These are phyloP conservation scores for Alliaria petiolata DNA, from an alignment of 345 rosid species.

Conservation along the genomic window DNA sequence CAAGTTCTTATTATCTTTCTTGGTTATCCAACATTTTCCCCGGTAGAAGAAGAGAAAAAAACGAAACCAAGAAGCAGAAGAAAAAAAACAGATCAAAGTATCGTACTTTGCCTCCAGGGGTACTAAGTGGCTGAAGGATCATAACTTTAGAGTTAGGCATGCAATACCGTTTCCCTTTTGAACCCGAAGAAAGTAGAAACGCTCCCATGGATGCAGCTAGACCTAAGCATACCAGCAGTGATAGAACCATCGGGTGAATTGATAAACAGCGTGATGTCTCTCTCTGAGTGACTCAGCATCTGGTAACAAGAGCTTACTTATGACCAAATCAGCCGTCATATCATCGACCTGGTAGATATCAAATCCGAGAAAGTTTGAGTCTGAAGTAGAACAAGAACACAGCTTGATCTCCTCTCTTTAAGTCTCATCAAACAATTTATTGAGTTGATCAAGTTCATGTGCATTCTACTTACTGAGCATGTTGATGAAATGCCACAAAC, in stretches of 20 bases:
- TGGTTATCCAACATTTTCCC: conserved; percentile 41
- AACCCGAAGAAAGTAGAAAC: conserved; percentile 79
- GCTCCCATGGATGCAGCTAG: conserved; percentile 97
- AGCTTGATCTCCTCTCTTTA: background rate
- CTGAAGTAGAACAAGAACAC: background rate
- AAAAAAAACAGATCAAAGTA: no score
- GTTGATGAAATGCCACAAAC: background rate
- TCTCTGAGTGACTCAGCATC: conserved; percentile 82
- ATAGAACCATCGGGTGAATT: conserved; percentile 95
- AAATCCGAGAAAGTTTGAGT: background rate
- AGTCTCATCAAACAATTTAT: background rate
- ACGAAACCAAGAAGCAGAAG: no score
- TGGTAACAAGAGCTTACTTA: conserved; percentile 83
- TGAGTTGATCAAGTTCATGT: background rate
- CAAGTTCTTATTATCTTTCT: conserved; percentile 51
- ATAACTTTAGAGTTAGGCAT: conserved; percentile 95
- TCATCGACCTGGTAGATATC: conserved; percentile 69
- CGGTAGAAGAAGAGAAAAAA: background rate
- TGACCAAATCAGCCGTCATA: conserved; percentile 73
- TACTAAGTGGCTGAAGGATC: conserved; percentile 94
- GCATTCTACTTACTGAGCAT: no score
- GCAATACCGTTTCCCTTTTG: conserved; percentile 90
- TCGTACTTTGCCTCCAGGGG: conserved; percentile 79
- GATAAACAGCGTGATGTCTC: conserved; percentile 78
- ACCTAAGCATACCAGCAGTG: conserved; percentile 87